Percentiles rank a stretch among this genome's conserved stretches.
phyloP scores from a whole-genome alignment of 2,329 filamentous ascomycete genomes.

The Cladophialophora immunda region DNA sequence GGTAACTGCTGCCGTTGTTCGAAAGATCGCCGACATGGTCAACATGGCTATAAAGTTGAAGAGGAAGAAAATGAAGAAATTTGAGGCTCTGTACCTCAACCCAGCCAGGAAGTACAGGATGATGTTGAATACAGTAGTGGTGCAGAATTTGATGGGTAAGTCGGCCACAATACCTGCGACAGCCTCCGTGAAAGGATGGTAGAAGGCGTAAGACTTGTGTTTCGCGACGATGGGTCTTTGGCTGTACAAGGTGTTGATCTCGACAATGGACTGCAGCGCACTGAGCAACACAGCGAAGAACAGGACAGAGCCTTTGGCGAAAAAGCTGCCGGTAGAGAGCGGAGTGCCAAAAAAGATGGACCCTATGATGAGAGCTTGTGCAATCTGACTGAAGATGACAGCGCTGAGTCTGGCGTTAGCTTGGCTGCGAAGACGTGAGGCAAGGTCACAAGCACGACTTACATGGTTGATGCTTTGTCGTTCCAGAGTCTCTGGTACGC shows the following conservation, averaged over 20 bases:
- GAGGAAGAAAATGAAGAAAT: constrained; percentile 70
- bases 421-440: constrained; percentile 38
- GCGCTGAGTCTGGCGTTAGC: constrained; percentile 41
- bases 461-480: constrained; percentile 62
- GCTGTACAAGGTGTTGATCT: constrained; percentile 70
- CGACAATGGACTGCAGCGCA: constrained; percentile 69
- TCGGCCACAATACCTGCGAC: constrained; percentile 58
- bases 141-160: constrained; percentile 65
- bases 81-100: constrained; percentile 58
- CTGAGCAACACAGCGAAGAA: constrained; percentile 72
- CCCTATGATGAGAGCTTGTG: constrained; percentile 69
- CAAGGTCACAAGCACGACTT: constrained; percentile 62
- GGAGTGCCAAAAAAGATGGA: constrained; percentile 74
- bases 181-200: constrained; percentile 61
- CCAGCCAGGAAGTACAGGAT: constrained; percentile 72
- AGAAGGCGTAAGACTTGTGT: constrained; percentile 66
- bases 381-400: constrained; percentile 68
- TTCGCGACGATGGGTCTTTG: constrained; percentile 69
- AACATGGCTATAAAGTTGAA: constrained; percentile 63
- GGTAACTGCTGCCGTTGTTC: constrained; percentile 65
- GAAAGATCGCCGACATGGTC: constrained; percentile 68
- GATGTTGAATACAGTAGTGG: constrained; percentile 66
- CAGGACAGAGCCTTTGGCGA: constrained; percentile 69
- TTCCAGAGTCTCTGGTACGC: constrained; percentile 74
- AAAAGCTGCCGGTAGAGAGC: constrained; percentile 65